Conservation (phyloP, 202 grass and related monocot species). For the Zizania palustris region DNA sequence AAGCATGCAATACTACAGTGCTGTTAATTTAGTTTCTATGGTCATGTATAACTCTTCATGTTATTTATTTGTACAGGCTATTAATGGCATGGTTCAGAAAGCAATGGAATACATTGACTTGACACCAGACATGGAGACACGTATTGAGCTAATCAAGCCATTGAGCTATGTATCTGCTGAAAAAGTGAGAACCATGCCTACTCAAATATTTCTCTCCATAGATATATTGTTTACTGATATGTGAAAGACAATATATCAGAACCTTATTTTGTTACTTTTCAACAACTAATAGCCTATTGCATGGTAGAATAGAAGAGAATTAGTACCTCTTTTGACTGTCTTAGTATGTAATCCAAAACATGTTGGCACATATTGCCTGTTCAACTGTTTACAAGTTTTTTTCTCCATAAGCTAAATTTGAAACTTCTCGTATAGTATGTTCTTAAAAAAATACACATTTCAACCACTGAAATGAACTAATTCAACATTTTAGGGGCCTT, state of each 20-base stretch:
- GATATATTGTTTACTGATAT: too few relatives aligned
- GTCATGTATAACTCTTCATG: too few relatives aligned
- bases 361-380: slow-evolving; percentile 17
- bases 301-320: background rate
- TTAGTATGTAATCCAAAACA: slow-evolving; percentile 31
- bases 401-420: slow-evolving; percentile 27
- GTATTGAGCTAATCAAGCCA: too few relatives aligned
- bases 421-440: background rate
- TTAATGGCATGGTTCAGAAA: too few relatives aligned
- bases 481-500: slow-evolving; percentile 5
- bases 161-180: too few relatives aligned
- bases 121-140: too few relatives aligned
- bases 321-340: background rate
- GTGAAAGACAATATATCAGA: slow-evolving; percentile 22
- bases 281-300: background rate
- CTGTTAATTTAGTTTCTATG: too few relatives aligned
- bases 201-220: too few relatives aligned
- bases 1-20: too few relatives aligned
- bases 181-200: too few relatives aligned
- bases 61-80: too few relatives aligned
- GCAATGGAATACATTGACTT: too few relatives aligned
- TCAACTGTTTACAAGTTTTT: slow-evolving; percentile 11
- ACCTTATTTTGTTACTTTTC: slow-evolving; percentile 14
- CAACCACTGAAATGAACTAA: slow-evolving; percentile 14
- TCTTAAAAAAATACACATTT: slow-evolving; percentile 8